A percentile compares a stretch with the other conserved stretches of the same genome.
phyloP scores from a whole-genome alignment of 371 early-diverging fungal genomes.

The Zychaea mexicana region DNA sequence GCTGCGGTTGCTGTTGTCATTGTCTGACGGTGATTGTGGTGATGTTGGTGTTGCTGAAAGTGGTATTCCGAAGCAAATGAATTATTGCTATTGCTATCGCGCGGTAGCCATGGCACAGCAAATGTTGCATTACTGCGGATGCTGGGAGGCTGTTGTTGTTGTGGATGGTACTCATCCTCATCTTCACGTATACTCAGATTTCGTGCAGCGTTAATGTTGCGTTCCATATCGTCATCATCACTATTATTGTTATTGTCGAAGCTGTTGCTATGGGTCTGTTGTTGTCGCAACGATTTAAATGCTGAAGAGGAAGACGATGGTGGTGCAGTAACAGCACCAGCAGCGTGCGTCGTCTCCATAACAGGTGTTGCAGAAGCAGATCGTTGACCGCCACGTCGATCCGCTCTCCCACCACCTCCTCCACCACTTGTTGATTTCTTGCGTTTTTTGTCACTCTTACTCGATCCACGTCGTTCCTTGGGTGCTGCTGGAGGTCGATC shows the following conservation, averaged over 20 bases:
- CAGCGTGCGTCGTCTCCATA: not conserved
- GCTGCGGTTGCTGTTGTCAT: constrained; percentile 1
- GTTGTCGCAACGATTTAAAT: too few species aligned
- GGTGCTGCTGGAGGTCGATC: constrained; percentile 16
- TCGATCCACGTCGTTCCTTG: constrained; percentile 18
- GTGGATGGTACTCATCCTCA: not conserved
- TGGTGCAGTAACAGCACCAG: not conserved
- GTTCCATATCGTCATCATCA: constrained; percentile 15
- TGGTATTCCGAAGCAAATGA: too few species aligned
- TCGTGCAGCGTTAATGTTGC: constrained; percentile 10
- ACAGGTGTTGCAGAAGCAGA: not conserved
- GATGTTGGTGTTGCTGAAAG: too few species aligned
- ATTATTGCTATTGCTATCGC: not conserved
- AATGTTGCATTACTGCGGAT: not conserved
- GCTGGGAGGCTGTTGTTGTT: not conserved
- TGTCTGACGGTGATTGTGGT: too few species aligned
- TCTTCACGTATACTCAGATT: constrained; percentile 10
- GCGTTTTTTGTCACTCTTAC: constrained; percentile 15
- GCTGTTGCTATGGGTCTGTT: too few species aligned
- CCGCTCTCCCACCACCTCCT: not conserved
- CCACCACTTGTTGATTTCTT: constrained; percentile 6
- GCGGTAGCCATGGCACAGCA: constrained; percentile 12
- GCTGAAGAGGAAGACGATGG: not conserved
- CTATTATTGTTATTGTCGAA: too few species aligned
- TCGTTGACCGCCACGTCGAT: not conserved